These are phyloP conservation scores for Cenchrus americanus DNA, from an alignment of 176 grass and related monocot genomes.

Conservation along the genomic window DNA sequence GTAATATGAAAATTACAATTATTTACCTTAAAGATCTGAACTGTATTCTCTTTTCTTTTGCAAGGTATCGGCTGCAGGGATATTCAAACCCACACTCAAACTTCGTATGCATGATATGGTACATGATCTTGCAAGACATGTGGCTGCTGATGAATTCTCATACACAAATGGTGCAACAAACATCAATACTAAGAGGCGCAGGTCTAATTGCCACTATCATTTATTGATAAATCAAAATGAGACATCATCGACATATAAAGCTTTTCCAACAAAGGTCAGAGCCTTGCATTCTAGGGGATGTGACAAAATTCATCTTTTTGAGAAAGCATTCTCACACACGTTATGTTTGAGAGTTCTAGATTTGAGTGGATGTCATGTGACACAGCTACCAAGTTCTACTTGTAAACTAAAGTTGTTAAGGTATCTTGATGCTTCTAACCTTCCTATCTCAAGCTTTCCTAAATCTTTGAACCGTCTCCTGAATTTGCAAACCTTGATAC, in stretches of 20 bases:
- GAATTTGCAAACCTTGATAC: constrained; percentile 42
- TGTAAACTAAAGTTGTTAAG: constrained; percentile 46
- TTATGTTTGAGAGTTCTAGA: constrained; percentile 47
- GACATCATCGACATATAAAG: not conserved
- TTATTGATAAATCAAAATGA: constrained; percentile 10
- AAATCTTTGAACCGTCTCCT: constrained; percentile 28
- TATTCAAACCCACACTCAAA: not conserved
- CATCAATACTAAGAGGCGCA: not conserved
- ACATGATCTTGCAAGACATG: constrained; percentile 46
- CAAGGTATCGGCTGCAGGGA: not conserved
- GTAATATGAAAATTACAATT: no score
- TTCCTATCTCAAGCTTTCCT: constrained; percentile 36
- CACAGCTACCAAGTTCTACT: constrained; percentile 40
- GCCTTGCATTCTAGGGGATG: constrained; percentile 22
- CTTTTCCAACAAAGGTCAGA: constrained; percentile 27
- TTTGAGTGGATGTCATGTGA: constrained; percentile 43
- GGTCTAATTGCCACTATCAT: constrained; percentile 7
- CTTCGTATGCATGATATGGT: constrained; percentile 46
- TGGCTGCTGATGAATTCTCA: constrained; percentile 47
- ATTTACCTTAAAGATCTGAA: not conserved
- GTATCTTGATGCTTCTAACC: constrained; percentile 46
- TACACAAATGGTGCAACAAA: not conserved
- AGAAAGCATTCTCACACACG: constrained; percentile 1
- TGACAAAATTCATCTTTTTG: not conserved
- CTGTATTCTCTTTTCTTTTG: not conserved